A percentile compares a stretch with the other conserved stretches of the same genome.
Evolutionary conservation across 2,329 filamentous ascomycete genomes (phyloP).

Genomic region (Calonectria hawksworthii): DNA sequence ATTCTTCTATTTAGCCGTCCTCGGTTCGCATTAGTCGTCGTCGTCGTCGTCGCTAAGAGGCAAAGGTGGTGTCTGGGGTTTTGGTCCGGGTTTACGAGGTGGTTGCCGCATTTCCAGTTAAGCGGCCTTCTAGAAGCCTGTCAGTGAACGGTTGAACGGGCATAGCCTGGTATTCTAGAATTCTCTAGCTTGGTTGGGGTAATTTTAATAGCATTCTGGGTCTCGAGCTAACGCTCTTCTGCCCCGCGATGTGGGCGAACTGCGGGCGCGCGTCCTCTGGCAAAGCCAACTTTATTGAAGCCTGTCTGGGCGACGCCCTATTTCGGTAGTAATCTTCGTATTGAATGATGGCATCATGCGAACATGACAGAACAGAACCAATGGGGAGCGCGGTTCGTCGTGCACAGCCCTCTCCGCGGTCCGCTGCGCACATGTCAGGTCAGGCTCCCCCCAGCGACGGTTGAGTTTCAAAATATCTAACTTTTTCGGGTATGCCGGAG

Average conservation of each 20-base stretch:
- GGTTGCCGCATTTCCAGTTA: background rate
- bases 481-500: slow-evolving; percentile 11
- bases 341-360: background rate
- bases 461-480: slow-evolving; percentile 16
- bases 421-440: background rate
- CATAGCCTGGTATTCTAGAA: background rate
- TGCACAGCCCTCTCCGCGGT: background rate
- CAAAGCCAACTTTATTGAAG: slow-evolving; percentile 4
- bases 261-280: background rate
- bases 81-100: background rate
- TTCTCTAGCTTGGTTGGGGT: slow-evolving; percentile 2
- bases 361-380: background rate
- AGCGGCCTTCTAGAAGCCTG: background rate
- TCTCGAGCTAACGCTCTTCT: background rate
- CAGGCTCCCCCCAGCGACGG: background rate
- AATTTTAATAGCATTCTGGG: slow-evolving; percentile 2
- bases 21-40: background rate
- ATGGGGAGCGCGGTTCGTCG: background rate
- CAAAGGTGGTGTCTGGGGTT: background rate
- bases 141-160: background rate
- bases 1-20: background rate
- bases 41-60: background rate
- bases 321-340: slow-evolving; percentile 8
- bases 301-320: slow-evolving; percentile 3
- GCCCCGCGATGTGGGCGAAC: background rate